Evolutionary conservation across 2,329 filamentous ascomycete genomes (phyloP), one percentile per base, ranked within the genome.

Genomic region (Colletotrichum kahawae): DNA sequence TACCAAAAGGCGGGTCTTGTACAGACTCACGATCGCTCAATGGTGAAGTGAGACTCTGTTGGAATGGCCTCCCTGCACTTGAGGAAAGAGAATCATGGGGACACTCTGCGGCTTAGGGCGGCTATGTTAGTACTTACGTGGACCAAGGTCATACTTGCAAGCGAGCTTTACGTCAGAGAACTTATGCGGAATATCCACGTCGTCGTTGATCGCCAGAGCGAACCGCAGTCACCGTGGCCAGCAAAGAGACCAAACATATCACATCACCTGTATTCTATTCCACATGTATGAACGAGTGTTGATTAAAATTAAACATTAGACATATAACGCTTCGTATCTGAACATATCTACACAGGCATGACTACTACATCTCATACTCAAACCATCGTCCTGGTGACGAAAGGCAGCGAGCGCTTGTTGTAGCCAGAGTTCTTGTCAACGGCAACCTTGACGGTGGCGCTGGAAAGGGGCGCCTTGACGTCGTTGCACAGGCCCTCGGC

Each of bases 361-460:
- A 29, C 24, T 6, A 21, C 31, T 2, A 13, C 34, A 14, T 10
- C 43, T 21, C 21, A 10, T 18, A 54, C 14, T 48, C 48, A 43
- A 43, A 56, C 62, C 66, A 74, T 34, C 48, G 43, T 33, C 69
- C 24, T 71, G 9, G 63, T 60, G 24, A 60, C 34, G 29, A 60
- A 71, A 16, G 69, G 69, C 57, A 74, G n/a, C 16, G 66, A 63
- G 24, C 71, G 71, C 57, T 64, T 74, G 59, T 21, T 64, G 57
- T 75, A 73, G 2, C 73, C 73, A 18, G 69, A 73, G 69, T 60
- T 68, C 36, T 48, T 75, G 73, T 75, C 73, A 16, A 75, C 73
- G 56, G n/a, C 73, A 9, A 75, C 70, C 73, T 75, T 75, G 63
- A 59, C 34, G 29, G 63, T 75, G 34, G 73, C 73, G 8, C 57